These are phyloP conservation scores for Cercophora sp. DNA, from an alignment of 495 filamentous ascomycete genomes.

Conservation along the genomic window DNA sequence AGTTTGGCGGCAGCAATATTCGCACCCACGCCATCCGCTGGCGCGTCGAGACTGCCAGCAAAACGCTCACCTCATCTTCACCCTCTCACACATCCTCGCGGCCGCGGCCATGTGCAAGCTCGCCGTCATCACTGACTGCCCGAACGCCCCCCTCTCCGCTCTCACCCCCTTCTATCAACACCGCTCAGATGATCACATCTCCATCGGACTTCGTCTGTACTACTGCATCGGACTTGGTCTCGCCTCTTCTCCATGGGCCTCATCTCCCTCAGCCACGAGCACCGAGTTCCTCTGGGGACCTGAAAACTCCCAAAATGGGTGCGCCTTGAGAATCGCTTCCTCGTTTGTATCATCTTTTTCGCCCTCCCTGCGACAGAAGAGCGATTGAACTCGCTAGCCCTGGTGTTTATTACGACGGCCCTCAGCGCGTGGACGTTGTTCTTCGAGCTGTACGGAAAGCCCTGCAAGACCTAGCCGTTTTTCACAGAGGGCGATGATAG, in stretches of 20 bases:
- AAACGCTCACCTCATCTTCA: conserved; percentile 47
- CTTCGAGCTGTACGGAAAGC: conserved; percentile 50
- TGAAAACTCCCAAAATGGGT: conserved; percentile 44
- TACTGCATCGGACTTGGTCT: conserved; percentile 54
- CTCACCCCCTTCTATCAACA: conserved; percentile 43
- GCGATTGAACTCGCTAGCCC: conserved; percentile 41
- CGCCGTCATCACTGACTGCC: conserved; percentile 50
- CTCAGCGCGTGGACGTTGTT: conserved; percentile 44
- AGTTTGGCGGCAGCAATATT: conserved; percentile 53
- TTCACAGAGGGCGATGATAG: conserved; percentile 16
- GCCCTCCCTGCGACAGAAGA: conserved; percentile 42
- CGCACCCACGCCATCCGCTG: conserved; percentile 55
- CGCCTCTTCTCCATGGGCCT: conserved; percentile 44
- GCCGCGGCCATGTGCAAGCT: conserved; percentile 50
- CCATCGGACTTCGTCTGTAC: conserved; percentile 51
- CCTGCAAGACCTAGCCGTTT: conserved; percentile 41
- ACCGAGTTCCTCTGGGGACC: conserved; percentile 26
- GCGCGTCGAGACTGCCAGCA: conserved; percentile 32
- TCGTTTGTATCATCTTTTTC: conserved; percentile 44
- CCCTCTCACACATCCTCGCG: conserved; percentile 56
- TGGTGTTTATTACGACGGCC: conserved; percentile 47
- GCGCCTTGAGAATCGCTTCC: conserved; percentile 44
- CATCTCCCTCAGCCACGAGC: conserved; percentile 25
- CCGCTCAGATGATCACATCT: conserved; percentile 41
- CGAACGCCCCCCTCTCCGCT: conserved; percentile 34